Conservation (phyloP, 495 filamentous ascomycete species). For the Hyaloscypha variabilis region DNA sequence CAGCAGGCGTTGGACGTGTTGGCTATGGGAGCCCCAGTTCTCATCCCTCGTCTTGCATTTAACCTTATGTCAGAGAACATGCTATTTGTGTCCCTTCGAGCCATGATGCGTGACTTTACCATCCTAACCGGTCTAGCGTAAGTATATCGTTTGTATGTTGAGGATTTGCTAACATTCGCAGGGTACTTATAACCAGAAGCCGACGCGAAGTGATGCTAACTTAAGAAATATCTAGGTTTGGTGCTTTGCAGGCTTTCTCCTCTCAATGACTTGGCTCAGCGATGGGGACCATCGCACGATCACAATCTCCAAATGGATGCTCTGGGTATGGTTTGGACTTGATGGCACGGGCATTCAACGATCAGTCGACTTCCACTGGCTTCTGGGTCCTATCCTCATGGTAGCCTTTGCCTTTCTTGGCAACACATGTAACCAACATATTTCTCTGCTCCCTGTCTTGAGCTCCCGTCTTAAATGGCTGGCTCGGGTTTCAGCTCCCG, state of each 20-base stretch:
- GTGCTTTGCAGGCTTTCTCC: constrained; percentile 73
- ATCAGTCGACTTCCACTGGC: constrained; percentile 65
- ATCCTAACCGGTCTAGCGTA: constrained; percentile 62
- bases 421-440: no score
- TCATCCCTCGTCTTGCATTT: constrained; percentile 74
- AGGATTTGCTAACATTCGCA: no score
- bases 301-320: constrained; percentile 77
- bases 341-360: constrained; percentile 71
- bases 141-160: no score
- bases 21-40: constrained; percentile 67
- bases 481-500: no score
- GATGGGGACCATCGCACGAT: constrained; percentile 36
- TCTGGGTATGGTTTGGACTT: constrained; percentile 80
- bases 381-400: constrained; percentile 71
- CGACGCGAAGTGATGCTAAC: background rate
- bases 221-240: constrained; percentile 41
- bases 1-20: constrained; percentile 64
- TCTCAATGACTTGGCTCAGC: constrained; percentile 70
- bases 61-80: constrained; percentile 75
- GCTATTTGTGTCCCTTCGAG: constrained; percentile 68
- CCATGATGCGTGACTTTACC: constrained; percentile 76
- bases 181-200: no score
- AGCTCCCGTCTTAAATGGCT: no score
- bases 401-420: constrained; percentile 73
- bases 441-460: no score